Evolutionary conservation across 805 yeast species (phyloP).

Genomic region (Candida boleticola): DNA sequence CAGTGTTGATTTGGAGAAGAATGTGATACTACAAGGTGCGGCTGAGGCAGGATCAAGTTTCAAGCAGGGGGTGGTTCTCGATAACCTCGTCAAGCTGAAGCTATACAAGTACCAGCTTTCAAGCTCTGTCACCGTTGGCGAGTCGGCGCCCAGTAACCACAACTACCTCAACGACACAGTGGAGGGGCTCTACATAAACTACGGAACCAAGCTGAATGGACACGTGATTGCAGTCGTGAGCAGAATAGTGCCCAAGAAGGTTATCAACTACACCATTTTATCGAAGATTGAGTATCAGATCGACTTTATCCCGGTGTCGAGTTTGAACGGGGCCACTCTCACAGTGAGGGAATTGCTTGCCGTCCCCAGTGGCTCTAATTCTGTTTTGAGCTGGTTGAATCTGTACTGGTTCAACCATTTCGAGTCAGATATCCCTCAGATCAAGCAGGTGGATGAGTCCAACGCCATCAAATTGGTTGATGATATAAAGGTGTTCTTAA

Average conservation of each 20-base stretch:
- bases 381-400: conserved; percentile 9
- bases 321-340: not conserved
- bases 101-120: conserved; percentile 22
- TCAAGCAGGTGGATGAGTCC: conserved; percentile 13
- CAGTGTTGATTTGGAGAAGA: too few species aligned
- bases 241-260: conserved; percentile 24
- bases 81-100: conserved; percentile 17
- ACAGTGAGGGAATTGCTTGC: too few species aligned
- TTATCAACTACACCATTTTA: conserved; percentile 23
- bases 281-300: conserved; percentile 24
- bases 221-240: conserved; percentile 23
- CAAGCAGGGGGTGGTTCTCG: conserved; percentile 7
- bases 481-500: conserved; percentile 15
- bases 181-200: conserved; percentile 28
- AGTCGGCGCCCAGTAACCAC: conserved; percentile 7
- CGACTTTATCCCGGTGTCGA: conserved; percentile 18
- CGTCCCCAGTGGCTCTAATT: not conserved
- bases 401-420: conserved; percentile 21
- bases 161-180: conserved; percentile 17
- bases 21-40: too few species aligned
- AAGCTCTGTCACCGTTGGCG: conserved; percentile 10
- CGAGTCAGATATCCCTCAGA: conserved; percentile 15
- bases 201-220: conserved; percentile 19
- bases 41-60: too few species aligned
- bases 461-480: conserved; percentile 12